phyloP scores from a whole-genome alignment of 805 yeast species.

The Kockiozyma suomiensis region DNA sequence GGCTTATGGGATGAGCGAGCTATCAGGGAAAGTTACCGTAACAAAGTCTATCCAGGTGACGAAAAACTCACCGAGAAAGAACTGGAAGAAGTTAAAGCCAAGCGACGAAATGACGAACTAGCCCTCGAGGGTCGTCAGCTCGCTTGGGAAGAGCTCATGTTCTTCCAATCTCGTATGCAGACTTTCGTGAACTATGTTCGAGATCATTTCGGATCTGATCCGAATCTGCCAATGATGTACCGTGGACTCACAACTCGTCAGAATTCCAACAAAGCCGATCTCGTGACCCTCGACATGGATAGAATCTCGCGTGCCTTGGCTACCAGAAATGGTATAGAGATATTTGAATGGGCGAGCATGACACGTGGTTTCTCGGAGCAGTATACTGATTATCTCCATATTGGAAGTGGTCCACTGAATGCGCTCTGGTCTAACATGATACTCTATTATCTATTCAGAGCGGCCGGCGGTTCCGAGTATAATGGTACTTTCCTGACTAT shows the following conservation, averaged over 20 bases:
- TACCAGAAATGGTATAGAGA: slow-evolving; percentile 16
- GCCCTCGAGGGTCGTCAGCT: slow-evolving; percentile 29
- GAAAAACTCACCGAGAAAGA: slow-evolving; percentile 9
- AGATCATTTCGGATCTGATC: slow-evolving; percentile 16
- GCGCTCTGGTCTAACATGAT: slow-evolving; percentile 24
- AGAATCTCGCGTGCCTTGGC: slow-evolving; percentile 25
- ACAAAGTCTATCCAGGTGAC: slow-evolving; percentile 13
- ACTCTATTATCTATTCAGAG: slow-evolving; percentile 24
- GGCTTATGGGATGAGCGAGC: slow-evolving; percentile 34
- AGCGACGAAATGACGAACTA: slow-evolving; percentile 13
- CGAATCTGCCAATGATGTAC: slow-evolving; percentile 26
- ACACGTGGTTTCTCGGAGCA: slow-evolving; percentile 23
- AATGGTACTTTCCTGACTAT: slow-evolving; percentile 12
- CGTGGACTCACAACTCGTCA: slow-evolving; percentile 26
- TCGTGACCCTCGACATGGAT: slow-evolving; percentile 24
- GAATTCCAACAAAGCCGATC: slow-evolving; percentile 16
- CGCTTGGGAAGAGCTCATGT: slow-evolving; percentile 29
- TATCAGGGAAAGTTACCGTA: slow-evolving; percentile 19
- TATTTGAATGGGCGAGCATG: slow-evolving; percentile 29
- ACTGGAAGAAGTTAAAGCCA: background rate
- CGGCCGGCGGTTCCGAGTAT: slow-evolving; percentile 25
- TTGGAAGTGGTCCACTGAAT: slow-evolving; percentile 19
- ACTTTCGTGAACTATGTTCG: slow-evolving; percentile 17
- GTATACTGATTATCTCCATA: slow-evolving; percentile 23
- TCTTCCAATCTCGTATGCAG: slow-evolving; percentile 23